These are phyloP conservation scores for Dendrocalamus sinicus DNA, from an alignment of 176 grass and related monocot species.

Conservation along the genomic window DNA sequence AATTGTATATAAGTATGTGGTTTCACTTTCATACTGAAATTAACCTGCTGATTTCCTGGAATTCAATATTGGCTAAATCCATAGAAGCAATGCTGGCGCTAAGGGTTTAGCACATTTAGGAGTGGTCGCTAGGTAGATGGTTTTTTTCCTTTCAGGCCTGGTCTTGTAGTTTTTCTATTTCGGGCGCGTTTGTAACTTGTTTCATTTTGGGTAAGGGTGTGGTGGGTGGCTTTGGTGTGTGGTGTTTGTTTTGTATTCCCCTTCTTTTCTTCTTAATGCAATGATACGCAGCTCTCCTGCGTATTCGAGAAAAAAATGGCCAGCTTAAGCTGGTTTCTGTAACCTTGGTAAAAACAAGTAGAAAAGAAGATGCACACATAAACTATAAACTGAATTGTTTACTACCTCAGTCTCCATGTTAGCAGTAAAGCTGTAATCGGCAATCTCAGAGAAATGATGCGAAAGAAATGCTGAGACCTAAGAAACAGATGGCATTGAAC, in stretches of 20 bases:
- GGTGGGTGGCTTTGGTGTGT: no score
- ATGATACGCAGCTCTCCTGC: no score
- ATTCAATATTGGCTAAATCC: conserved; percentile 11
- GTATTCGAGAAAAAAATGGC: no score
- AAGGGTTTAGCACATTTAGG: no score
- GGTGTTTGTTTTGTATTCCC: no score
- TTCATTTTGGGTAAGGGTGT: no score
- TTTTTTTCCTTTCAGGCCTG: no score
- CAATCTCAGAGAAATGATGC: conserved; percentile 86
- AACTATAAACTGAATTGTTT: conserved; percentile 28
- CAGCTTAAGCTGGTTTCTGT: conserved; percentile 33
- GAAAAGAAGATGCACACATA: conserved; percentile 26
- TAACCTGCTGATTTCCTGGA: conserved; percentile 20
- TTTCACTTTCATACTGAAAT: conserved; percentile 31
- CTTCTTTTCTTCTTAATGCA: no score
- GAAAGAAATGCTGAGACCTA: conserved; percentile 91
- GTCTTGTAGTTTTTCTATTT: no score
- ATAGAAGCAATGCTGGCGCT: no score
- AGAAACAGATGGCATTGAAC: conserved; percentile 26
- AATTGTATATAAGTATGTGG: conserved; percentile 7
- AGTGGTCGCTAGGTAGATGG: no score
- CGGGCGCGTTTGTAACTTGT: no score
- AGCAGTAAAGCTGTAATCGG: conserved; percentile 90
- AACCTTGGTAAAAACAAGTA: conserved; percentile 22
- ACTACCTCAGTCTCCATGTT: conserved; percentile 95